Base-by-base conservation (phyloP, 768 basidiomycete genomes). In the Cystobasidium onofrii region DNA sequence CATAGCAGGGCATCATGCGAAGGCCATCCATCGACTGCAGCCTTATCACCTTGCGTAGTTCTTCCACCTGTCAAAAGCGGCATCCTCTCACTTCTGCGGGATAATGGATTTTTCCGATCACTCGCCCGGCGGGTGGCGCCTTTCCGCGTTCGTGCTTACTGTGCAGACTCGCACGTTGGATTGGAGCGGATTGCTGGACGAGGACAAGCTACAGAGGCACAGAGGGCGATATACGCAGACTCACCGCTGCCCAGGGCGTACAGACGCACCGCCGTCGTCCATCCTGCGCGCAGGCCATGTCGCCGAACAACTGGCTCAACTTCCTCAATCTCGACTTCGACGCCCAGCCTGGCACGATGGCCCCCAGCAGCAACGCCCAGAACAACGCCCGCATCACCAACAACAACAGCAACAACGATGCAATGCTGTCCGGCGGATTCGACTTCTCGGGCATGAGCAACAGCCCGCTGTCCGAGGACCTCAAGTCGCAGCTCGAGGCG, bases 401-500 rank as follows among this genome's bases (percentile, higher is more conserved):
- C 27, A 60, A 15, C 57, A 54, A 54, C n/a, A 29, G 7, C 7
- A 6, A 10, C 52, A 60, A 60, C 57, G 57, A 60, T 29, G 33
- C 57, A 25, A 60, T 60, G 57, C 57, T 60, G 57, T 60, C 57
- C 20, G 57, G 57, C 10, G 57, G 57, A 29, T 60, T 60, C 57
- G 57, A 60, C 33, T 60, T 60, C 27, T 25, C 57, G 31, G 57
- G 57, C 25, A 6, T 60, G 27, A 29, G 33, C 57, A 60, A 60
- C 33, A 60, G 57, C 57, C 57, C 57, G 25, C 44, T 67, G 44
- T 43, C 25, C 6, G 65, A 67, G 27, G 65, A 67, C 50, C 65
- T 67, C 41, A 41, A 50, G 25, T 25, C 65, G 23, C 65, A 67
- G 65, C 65, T 67, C 29, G 65, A 67, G 34, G 65, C 65, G 46